Evolutionary conservation across 2,329 filamentous ascomycete species (phyloP), one percentile per base, ranked within the genome.

Genomic region (Didymosphaeria variabile): DNA sequence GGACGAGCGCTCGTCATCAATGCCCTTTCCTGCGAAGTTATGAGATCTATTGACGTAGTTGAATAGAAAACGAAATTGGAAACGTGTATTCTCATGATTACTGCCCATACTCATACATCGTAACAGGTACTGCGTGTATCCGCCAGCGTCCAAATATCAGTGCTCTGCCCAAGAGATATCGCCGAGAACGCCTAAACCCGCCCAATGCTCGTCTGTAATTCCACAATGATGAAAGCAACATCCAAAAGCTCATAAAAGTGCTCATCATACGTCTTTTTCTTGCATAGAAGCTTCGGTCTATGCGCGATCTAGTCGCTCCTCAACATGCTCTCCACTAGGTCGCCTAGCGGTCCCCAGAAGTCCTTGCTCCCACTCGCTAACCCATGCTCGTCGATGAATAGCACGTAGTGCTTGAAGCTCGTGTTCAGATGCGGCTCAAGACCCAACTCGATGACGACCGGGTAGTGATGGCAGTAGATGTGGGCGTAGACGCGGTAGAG

Each of bases 371-470:
- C 95, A 74, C 89, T 96, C 31, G 93, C 93, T 69, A 99, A 82
- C 69, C 88, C 89, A 81, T 98, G 95, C 85, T 99, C 96, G 79
- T 99, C 94, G 70, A 99, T 93, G 80, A 99, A 99, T 61, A 99
- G 87, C 64, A 99, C 95, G 76, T 98, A 99, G 81, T 99, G 95
- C 86, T 99, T 99, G 88, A 99, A 99, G 81, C 93, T 97, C 15
- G 95, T 99, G 82, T 99, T 99, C 67, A 99, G 87, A 80, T 99
- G 95, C 47, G 96, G 94, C 81, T 99, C 95, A 60, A 99, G 87
- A 23, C 95, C 95, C 42, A 99, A 87, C 77, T 97, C 93, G 61
- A 96, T 91, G 69, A 99, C 91, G 68, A 99, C 94, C 38, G 94
- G 94, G 81, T 99, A 99, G 80, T 99, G 95, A 59, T 94, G 92